Evolutionary conservation across 345 rosid species (phyloP).

Genomic region (Eucalyptus shirleyi): DNA sequence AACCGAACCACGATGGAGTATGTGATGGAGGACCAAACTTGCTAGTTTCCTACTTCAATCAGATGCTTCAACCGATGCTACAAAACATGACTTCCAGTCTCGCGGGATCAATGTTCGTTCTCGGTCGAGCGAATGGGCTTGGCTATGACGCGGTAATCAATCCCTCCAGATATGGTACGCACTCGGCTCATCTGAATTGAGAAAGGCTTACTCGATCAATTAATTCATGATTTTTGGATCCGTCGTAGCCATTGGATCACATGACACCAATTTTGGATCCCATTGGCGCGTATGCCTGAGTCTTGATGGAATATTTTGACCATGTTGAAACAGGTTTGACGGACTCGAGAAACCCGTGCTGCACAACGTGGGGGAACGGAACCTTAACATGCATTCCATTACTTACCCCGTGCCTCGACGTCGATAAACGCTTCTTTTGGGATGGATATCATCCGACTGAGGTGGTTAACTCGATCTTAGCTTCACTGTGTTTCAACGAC

Average conservation of each 20-base stretch:
- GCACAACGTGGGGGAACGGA: constrained; percentile 35
- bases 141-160: constrained; percentile 16
- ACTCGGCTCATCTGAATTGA: not conserved
- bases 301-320: not conserved
- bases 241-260: not conserved
- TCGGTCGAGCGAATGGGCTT: constrained; percentile 1
- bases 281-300: not conserved
- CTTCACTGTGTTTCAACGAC: constrained; percentile 12
- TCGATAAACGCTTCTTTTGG: constrained; percentile 18
- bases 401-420: constrained; percentile 9
- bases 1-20: not conserved
- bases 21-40: constrained; percentile 19
- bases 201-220: not conserved
- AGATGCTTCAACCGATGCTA: constrained; percentile 8
- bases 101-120: constrained; percentile 9
- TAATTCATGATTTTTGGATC: no score
- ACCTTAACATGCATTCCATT: constrained; percentile 26
- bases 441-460: constrained; percentile 36
- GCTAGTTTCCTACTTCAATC: constrained; percentile 9
- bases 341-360: constrained; percentile 30
- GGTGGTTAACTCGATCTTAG: constrained; percentile 2
- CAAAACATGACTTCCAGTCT: constrained; percentile 10
- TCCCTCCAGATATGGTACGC: constrained; percentile 20
- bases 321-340: constrained; percentile 1
- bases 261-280: not conserved